These are phyloP conservation scores for Olyra latifolia DNA, from an alignment of 176 grass and related monocot species.

Conservation along the genomic window DNA sequence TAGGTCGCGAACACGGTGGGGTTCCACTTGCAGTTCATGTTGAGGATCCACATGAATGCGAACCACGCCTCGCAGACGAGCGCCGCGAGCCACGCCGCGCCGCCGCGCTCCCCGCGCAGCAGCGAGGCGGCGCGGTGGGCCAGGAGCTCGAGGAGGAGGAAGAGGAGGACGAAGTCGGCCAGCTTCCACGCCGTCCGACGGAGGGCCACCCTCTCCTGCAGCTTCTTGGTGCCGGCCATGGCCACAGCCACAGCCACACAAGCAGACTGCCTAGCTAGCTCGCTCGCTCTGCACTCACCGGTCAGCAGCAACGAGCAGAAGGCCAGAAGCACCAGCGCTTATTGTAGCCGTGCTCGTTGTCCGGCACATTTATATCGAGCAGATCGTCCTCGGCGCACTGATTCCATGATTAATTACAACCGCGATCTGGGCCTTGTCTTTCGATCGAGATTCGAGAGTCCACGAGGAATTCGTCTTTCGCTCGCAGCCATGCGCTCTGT, in stretches of 20 bases:
- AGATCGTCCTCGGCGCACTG: too few relatives aligned
- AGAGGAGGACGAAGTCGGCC: conserved; percentile 30
- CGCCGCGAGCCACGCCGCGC: conserved; percentile 18
- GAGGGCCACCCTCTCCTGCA: conserved; percentile 39
- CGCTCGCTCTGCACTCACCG: not conserved
- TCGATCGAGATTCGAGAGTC: too few relatives aligned
- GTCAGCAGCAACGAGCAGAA: not conserved
- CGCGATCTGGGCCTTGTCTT: too few relatives aligned
- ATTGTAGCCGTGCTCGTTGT: too few relatives aligned
- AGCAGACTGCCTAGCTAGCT: not conserved
- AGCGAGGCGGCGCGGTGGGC: not conserved
- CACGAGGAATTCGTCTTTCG: too few relatives aligned
- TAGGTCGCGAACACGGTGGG: conserved; percentile 30
- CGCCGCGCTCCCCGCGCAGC: not conserved
- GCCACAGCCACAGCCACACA: too few relatives aligned
- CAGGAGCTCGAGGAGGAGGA: conserved; percentile 40
- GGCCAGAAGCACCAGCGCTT: not conserved
- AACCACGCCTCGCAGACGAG: conserved; percentile 52
- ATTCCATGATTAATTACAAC: too few relatives aligned
- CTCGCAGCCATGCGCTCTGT: too few relatives aligned
- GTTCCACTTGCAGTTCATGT: conserved; percentile 45
- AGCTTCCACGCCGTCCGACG: conserved; percentile 19
- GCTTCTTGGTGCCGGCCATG: conserved; percentile 13
- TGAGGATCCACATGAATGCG: conserved; percentile 41
- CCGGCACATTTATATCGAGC: not conserved